These are phyloP conservation scores for Betula pendula DNA, from an alignment of 306 rosid species.

Conservation along the genomic window DNA sequence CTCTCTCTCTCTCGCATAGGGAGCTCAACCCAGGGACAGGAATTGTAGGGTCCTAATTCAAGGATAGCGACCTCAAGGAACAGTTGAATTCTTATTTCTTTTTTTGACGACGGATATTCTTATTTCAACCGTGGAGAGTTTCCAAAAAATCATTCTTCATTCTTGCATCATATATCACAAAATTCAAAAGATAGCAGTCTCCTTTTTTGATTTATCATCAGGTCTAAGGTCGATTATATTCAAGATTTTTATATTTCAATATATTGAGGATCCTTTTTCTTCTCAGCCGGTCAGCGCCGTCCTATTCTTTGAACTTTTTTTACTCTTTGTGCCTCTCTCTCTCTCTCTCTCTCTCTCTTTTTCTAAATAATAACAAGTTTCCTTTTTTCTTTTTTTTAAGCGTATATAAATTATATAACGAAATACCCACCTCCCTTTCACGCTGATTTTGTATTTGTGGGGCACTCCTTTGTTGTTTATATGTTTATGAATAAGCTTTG, in stretches of 20 bases:
- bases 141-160: neutral
- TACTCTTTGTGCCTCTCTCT: no score
- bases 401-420: no score
- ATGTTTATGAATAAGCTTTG: no score
- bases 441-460: no score
- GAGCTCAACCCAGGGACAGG: slow-evolving; percentile 38
- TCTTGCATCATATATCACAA: slow-evolving; percentile 3
- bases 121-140: neutral
- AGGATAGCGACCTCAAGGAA: slow-evolving; percentile 42
- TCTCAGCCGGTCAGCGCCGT: slow-evolving; percentile 10
- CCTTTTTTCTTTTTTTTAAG: no score
- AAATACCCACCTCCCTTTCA: no score
- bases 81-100: neutral
- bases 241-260: slow-evolving; percentile 28
- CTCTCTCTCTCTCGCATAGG: neutral
- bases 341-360: neutral
- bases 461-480: no score
- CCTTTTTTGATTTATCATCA: neutral
- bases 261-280: no score
- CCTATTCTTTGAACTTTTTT: no score
- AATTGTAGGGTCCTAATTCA: slow-evolving; percentile 57
- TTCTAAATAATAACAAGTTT: neutral
- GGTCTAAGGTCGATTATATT: slow-evolving; percentile 8
- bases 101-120: no score
- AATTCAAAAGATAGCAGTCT: neutral